phyloP scores from a whole-genome alignment of 2,329 filamentous ascomycete genomes.

The Conoideocrella luteorostrata region DNA sequence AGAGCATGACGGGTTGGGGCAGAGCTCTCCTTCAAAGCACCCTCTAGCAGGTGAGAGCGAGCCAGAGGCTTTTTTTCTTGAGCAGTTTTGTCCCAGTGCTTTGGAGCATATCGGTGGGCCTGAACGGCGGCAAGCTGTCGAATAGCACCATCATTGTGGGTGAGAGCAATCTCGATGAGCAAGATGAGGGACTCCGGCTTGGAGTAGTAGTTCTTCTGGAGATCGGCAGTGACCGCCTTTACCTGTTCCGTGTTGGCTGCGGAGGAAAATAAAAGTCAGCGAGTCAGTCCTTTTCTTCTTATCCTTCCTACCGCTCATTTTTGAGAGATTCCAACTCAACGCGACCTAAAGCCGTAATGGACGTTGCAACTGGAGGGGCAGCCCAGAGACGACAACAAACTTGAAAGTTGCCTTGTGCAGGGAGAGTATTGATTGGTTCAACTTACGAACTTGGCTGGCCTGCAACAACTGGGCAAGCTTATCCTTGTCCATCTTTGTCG shows the following conservation, averaged over 20 bases:
- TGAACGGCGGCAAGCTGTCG: slow-evolving; percentile 91
- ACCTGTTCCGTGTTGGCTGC: slow-evolving; percentile 82
- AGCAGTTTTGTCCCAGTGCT: slow-evolving; percentile 75
- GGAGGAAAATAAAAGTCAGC: slow-evolving; percentile 28
- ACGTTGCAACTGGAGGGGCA: too few species aligned
- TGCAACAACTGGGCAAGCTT: slow-evolving; percentile 82
- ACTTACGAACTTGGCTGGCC: slow-evolving; percentile 80
- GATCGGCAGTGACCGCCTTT: slow-evolving; percentile 81
- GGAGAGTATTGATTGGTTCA: not conserved
- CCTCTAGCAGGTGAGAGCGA: slow-evolving; percentile 75
- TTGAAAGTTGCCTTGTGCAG: not conserved
- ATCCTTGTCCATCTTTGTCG: slow-evolving; percentile 43
- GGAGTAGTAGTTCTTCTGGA: slow-evolving; percentile 91
- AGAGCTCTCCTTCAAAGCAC: slow-evolving; percentile 72
- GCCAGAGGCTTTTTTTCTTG: slow-evolving; percentile 73
- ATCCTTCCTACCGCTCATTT: too few species aligned
- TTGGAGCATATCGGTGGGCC: slow-evolving; percentile 71
- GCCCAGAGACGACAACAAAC: slow-evolving; percentile 8
- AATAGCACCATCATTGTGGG: slow-evolving; percentile 64
- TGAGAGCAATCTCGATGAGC: slow-evolving; percentile 82
- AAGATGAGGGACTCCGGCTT: slow-evolving; percentile 76
- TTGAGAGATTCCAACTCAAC: too few species aligned
- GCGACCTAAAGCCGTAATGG: too few species aligned
- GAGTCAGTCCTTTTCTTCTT: slow-evolving; percentile 1
- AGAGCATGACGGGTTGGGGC: slow-evolving; percentile 76